Evolutionary conservation across 2,329 filamentous ascomycete species (phyloP), one percentile per base, ranked within the genome.

Genomic region (Pseudogymnoascus sp.): DNA sequence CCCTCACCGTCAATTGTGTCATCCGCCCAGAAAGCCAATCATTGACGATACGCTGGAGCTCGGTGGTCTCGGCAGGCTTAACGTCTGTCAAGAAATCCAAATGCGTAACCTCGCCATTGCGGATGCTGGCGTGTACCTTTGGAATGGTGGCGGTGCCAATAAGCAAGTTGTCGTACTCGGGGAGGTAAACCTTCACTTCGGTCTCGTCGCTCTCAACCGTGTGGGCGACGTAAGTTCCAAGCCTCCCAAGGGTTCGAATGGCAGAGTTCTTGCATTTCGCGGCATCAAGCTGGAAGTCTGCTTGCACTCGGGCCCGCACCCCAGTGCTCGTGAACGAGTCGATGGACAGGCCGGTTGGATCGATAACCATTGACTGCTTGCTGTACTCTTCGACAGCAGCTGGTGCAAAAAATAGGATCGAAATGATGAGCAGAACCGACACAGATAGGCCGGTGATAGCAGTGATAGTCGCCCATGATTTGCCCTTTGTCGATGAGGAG

Each of bases 1-100:
- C 93, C 62, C 87, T 81, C 12, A 98, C 78, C 65, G 83, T 85
- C 63, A 99, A 77, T 63, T 83, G 80, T 10, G 86, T 83, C 64
- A 98, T 78, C 62, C 85, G 87, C 40, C 93, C 92, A 62, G 90
- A 86, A 65, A 99, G 78, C 87, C 91, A 98, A 74, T 96, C 89
- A 73, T 95, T 91, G 56, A 90, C 91, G 66, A 98, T 83, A 64
- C 83, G 83, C 65, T 90, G 87, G 68, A 97, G 86, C 5, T 87
- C 88, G 62, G 92, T 86, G 12, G 90, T 78, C 70, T 92, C 85
- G 31, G 92, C 93, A 26, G 91, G 89, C 38, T 83, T 78, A 40
- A 98, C 76, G 65, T 95, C 87, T 43, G 89, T 84, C 62, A 95
- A 76, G 69, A 98, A 87, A 70, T 97, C 90, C 63, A 98, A 79